Evolutionary conservation across 805 yeast genomes (phyloP).

Genomic region (Kuraishia ogatae): DNA sequence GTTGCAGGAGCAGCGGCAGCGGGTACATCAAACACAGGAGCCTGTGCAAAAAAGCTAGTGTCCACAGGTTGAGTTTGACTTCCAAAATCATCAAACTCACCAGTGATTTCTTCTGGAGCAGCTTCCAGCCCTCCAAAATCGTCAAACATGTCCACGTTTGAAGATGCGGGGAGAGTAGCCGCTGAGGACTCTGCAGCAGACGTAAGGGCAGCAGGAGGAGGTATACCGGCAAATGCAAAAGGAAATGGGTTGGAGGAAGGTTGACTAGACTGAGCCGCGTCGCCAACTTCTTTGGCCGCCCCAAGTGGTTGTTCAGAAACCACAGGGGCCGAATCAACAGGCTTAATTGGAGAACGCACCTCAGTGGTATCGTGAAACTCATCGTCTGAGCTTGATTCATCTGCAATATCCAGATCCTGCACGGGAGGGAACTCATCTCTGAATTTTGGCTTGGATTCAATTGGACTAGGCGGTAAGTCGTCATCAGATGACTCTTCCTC

Average conservation of each 20-base stretch:
- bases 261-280: background rate
- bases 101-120: slow-evolving; percentile 21
- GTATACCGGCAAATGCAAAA: background rate
- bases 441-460: background rate
- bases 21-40: background rate
- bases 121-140: slow-evolving; percentile 24
- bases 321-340: background rate
- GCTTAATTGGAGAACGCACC: background rate
- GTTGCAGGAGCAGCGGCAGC: slow-evolving; percentile 18
- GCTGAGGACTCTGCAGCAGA: slow-evolving; percentile 9
- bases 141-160: slow-evolving; percentile 20
- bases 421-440: slow-evolving; percentile 49
- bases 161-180: slow-evolving; percentile 12
- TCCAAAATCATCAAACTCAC: slow-evolving; percentile 23
- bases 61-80: slow-evolving; percentile 4
- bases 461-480: slow-evolving; percentile 8
- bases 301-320: background rate
- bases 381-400: slow-evolving; percentile 33
- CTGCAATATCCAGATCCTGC: slow-evolving; percentile 43
- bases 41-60: slow-evolving; percentile 12
- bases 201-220: background rate
- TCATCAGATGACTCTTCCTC: slow-evolving; percentile 3
- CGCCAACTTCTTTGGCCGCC: background rate
- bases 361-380: slow-evolving; percentile 28
- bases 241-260: background rate